Base-by-base conservation (phyloP, 2,329 filamentous ascomycete species). In the Aureobasidium sp. region DNA sequence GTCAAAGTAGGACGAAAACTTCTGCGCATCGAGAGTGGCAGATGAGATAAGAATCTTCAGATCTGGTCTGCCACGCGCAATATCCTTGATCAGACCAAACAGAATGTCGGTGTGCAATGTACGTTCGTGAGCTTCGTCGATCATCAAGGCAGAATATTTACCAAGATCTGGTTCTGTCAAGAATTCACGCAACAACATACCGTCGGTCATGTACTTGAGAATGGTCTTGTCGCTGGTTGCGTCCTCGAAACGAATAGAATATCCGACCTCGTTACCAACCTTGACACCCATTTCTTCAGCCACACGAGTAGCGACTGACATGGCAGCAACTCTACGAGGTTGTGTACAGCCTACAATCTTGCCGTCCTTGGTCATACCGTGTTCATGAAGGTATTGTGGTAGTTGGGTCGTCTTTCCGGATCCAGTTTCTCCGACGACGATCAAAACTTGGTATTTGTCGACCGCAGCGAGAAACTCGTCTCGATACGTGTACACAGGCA, bases 161-260 rank as follows among this genome's bases (percentile, higher is more conserved):
- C 85, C 83, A 6, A 97, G 78, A 67, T 93, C 87, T 0, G 93
- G 92, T 69, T 96, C 91, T 0, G 90, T 93, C 77, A 97, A 84
- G 66, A 97, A 89, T 72, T 96, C 91, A 71, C 91, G 83, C 34
- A 97, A 79, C 42, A 97, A 79, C 88, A 97, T 96, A 72, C 94
- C 94, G 70, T 99, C 94, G 0, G 94, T 99, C 89, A 96, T 93
- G 75, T 96, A 97, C 74, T 96, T 95, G 61, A 99, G 77, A 8
- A 93, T 80, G 0, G 94, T 97, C 76, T 96, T 95, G 69, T 96
- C 91, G 71, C 86, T 90, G 0, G 91, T 96, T 66, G 87, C 87
- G 74, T 97, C 90, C 72, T 99, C 94, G 69, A 97, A 99, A 64
- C 94, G 89, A 68, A 99, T 96, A 0, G 88, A 87, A 73, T 97